Evolutionary conservation across 345 rosid genomes (phyloP), one percentile per base, ranked within the genome.

Genomic region (Mallotus nudiflorus): DNA sequence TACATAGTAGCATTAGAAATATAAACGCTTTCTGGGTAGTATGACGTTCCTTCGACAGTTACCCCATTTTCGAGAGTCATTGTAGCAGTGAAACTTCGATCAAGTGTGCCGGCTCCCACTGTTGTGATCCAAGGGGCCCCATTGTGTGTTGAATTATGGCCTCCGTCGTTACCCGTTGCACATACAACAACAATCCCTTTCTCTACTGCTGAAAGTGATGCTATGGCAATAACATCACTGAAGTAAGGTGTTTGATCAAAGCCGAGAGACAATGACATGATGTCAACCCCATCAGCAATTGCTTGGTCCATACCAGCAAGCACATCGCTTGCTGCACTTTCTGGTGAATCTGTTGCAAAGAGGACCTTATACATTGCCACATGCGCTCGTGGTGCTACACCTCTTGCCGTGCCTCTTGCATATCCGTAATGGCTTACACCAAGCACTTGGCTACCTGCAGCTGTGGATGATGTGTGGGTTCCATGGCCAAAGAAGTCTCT

Each of bases 181-280:
- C 84, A 71, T 7, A 66, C 71, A 3, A 88, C 82, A 6, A 82
- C 11, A 27, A 90, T 79, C 8, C 87, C 86, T 66, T 71, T 86
- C 65, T 82, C 84, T 1, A 79, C 22, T 1, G 93, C 88, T 0
- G 96, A 81, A 53, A 88, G 85, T 1, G 88, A 70, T n/a, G 85
- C 88, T 8, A 86, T 81, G 63, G 91, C 90, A 6, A 90, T 82
- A 10, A 65, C 74, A 58, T 81, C 83, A 15, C 60, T 33, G 63
- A 67, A 81, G 68, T 78, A 81, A 1, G 81, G 79, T 20, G 75
- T 35, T 13, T 14, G 74, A 9, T 20, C 20, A 35, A 90, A 68
- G 15, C 90, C 91, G 0, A 90, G 61, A 10, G 91, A 90, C 15
- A 90, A 4, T 7, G 93, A 88, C 76, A 88, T 69, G 51, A 90